A percentile compares a stretch with the other conserved stretches of the same genome.
Evolutionary conservation across 345 rosid species (phyloP).

Genomic region (Viola odorata): DNA sequence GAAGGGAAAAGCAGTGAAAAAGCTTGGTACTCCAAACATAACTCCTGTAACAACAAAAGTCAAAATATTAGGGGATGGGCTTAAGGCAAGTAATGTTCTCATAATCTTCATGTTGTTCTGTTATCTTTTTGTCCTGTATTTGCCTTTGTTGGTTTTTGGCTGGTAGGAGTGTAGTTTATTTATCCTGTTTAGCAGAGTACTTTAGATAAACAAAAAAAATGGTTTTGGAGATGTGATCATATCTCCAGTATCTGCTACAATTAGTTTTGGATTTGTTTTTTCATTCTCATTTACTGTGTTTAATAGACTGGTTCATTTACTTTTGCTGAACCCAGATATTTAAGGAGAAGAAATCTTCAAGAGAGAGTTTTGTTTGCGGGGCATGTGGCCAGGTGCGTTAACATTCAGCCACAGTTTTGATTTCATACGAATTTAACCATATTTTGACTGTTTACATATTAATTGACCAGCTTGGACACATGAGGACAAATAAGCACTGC

Average conservation of each 20-base stretch:
- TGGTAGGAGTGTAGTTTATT: no score
- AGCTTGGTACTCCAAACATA: conserved; percentile 24
- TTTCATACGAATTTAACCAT: background rate
- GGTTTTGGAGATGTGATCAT: no score
- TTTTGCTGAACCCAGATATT: conserved; percentile 37
- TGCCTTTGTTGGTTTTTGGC: no score
- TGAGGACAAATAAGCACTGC: conserved; percentile 98
- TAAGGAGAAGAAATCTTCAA: conserved; percentile 93
- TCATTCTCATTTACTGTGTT: background rate
- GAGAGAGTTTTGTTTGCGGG: conserved; percentile 90
- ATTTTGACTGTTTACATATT: conserved; percentile 12
- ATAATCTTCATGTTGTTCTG: no score
- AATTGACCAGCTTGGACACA: conserved; percentile 80
- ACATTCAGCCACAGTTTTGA: background rate
- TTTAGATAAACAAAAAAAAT: no score
- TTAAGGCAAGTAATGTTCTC: conserved; percentile 44
- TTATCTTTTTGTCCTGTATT: no score
- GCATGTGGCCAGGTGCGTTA: conserved; percentile 87
- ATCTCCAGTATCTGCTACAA: no score
- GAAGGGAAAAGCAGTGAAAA: conserved; percentile 54
- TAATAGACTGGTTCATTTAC: background rate
- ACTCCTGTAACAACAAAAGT: conserved; percentile 43
- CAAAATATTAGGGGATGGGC: conserved; percentile 74
- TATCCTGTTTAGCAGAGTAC: no score
- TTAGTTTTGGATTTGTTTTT: background rate